Evolutionary conservation across 208 protist genomes (phyloP).

Genomic region (Leishmania gerbilli): DNA sequence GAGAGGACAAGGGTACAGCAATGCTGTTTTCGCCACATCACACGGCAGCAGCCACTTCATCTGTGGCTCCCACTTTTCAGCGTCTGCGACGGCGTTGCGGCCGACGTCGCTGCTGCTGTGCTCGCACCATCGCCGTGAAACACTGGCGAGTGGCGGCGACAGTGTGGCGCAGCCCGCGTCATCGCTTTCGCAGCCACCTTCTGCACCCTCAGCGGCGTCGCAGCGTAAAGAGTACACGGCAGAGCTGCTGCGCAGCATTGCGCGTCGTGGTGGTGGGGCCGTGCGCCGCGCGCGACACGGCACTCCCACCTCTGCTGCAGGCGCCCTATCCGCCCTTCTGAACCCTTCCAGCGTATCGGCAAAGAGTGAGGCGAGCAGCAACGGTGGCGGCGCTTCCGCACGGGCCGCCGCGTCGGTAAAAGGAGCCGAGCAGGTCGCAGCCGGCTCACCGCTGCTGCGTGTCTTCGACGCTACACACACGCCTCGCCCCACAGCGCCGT

Average conservation of each 20-base stretch:
- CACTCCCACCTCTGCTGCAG: not conserved
- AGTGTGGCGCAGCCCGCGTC: not conserved
- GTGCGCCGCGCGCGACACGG: slow-evolving; percentile 1
- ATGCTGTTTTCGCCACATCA: not conserved
- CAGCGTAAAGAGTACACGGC: slow-evolving; percentile 1
- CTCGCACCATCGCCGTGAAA: not conserved
- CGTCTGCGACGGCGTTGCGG: not conserved
- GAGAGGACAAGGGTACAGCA: not conserved
- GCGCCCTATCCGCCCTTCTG: slow-evolving; percentile 2
- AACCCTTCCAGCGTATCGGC: not conserved
- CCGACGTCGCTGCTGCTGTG: slow-evolving; percentile 4
- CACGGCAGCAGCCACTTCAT: not conserved
- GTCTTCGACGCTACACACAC: slow-evolving; percentile 18
- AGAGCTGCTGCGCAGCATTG: slow-evolving; percentile 27
- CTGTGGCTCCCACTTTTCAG: not conserved
- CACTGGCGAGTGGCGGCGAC: not conserved
- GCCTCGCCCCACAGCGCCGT: not conserved
- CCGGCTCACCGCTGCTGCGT: slow-evolving; percentile 13
- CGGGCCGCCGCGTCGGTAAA: not conserved
- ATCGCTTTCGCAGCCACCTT: not conserved
- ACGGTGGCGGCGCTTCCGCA: not conserved
- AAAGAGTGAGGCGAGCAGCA: not conserved
- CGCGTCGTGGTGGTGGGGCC: slow-evolving; percentile 14
- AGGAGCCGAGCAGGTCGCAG: not conserved
- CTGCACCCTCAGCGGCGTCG: not conserved